Percentiles rank a stretch among this genome's conserved stretches.
These are phyloP conservation scores for Solanum ossicruentum DNA, from an alignment of 257 asterid species.

Conservation along the genomic window DNA sequence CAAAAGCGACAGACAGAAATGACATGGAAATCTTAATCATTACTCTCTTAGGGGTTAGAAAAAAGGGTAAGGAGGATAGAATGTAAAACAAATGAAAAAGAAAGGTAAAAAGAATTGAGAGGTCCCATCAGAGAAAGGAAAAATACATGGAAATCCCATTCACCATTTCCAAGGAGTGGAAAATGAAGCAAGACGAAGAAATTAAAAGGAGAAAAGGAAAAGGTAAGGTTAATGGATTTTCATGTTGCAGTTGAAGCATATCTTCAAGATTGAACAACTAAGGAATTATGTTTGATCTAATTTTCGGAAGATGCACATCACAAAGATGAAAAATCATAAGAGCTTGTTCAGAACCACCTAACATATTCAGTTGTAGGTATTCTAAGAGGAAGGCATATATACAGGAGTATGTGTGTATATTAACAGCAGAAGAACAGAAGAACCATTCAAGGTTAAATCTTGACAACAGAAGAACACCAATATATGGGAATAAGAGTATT, in stretches of 20 bases:
- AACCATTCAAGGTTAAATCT: neutral
- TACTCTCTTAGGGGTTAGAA: neutral
- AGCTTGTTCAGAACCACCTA: neutral
- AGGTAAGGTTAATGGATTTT: neutral
- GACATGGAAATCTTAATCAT: neutral
- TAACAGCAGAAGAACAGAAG: neutral
- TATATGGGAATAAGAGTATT: neutral
- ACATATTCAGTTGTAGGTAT: neutral
- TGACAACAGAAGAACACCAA: neutral
- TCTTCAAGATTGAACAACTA: neutral
- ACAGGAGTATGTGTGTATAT: neutral
- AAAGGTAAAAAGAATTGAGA: neutral
- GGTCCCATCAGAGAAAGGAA: neutral
- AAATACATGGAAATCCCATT: neutral
- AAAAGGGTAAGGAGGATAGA: neutral
- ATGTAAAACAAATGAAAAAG: neutral
- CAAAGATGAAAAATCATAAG: neutral
- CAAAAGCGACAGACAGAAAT: conserved; percentile 8
- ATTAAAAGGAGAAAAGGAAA: neutral
- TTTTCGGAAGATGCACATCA: neutral
- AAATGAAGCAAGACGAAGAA: neutral
- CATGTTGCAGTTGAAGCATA: neutral
- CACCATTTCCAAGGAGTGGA: neutral
- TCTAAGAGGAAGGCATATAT: neutral
- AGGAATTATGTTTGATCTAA: neutral